A percentile compares a stretch with the other conserved stretches of the same genome.
Evolutionary conservation across 2,329 filamentous ascomycete species (phyloP).

Genomic region (Pleurostoma richardsiae): DNA sequence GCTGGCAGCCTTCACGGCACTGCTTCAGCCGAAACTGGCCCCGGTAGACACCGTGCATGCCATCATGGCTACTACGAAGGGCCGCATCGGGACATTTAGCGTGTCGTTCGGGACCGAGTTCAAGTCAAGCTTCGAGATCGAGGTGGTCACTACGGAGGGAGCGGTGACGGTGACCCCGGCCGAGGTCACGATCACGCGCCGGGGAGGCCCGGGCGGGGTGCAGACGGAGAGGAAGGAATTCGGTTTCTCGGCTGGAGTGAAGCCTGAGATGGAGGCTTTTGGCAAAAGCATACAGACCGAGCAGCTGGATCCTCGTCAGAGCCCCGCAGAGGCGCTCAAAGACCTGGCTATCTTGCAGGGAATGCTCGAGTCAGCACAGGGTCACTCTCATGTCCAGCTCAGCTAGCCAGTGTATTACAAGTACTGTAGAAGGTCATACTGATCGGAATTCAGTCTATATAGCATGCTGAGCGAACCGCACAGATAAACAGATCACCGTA

Average conservation of each 20-base stretch:
- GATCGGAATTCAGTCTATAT: no score
- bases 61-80: conserved; percentile 14
- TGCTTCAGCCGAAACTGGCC: conserved; percentile 50
- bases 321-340: conserved; percentile 19
- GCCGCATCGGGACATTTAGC: conserved; percentile 16
- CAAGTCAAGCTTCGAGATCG: conserved; percentile 15
- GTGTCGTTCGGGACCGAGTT: conserved; percentile 25
- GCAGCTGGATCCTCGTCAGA: conserved; percentile 15
- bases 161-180: conserved; percentile 16
- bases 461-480: no score
- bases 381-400: no score
- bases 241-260: conserved; percentile 16
- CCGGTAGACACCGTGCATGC: conserved; percentile 63
- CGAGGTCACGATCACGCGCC: conserved; percentile 11
- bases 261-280: conserved; percentile 22
- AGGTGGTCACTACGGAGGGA: conserved; percentile 21
- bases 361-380: conserved; percentile 10
- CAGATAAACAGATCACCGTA: no score
- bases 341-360: conserved; percentile 22
- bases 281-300: conserved; percentile 15
- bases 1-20: conserved; percentile 49
- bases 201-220: conserved; percentile 1
- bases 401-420: no score
- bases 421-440: no score
- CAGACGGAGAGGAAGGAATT: conserved; percentile 13